A percentile compares a stretch with the other conserved stretches of the same genome.
Conservation (phyloP, 176 grass and related monocot species). For the Bonia amplexicaulis region DNA sequence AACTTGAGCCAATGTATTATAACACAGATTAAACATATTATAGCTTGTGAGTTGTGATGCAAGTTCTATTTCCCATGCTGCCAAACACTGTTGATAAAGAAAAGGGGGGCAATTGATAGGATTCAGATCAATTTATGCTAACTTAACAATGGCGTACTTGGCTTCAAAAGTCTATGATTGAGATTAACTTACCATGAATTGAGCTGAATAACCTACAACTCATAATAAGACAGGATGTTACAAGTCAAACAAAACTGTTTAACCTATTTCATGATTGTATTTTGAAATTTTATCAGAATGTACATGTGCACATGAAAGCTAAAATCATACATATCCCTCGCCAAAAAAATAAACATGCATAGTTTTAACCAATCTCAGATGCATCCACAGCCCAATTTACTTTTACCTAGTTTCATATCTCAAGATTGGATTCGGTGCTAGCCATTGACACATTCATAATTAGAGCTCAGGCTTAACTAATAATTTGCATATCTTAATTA, state of each 20-base stretch:
- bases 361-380: not conserved
- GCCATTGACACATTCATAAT: not conserved
- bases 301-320: not conserved
- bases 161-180: not conserved
- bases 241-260: conserved; percentile 3
- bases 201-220: not conserved
- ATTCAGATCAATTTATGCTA: not conserved
- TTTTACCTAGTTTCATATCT: not conserved
- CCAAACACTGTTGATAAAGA: not conserved
- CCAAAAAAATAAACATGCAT: not conserved
- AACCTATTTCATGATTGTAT: conserved; percentile 20
- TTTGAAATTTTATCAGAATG: conserved; percentile 6
- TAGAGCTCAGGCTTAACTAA: not conserved
- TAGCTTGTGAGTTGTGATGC: not conserved
- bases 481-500: not conserved
- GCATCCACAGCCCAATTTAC: not conserved
- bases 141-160: not conserved
- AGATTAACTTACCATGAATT: not conserved
- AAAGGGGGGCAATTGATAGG: not conserved
- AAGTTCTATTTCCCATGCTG: not conserved
- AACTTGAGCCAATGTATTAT: not conserved
- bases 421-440: not conserved
- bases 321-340: not conserved
- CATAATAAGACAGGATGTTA: not conserved
- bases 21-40: not conserved